phyloP scores from a whole-genome alignment of 306 rosid genomes.

The Rosa chinensis region DNA sequence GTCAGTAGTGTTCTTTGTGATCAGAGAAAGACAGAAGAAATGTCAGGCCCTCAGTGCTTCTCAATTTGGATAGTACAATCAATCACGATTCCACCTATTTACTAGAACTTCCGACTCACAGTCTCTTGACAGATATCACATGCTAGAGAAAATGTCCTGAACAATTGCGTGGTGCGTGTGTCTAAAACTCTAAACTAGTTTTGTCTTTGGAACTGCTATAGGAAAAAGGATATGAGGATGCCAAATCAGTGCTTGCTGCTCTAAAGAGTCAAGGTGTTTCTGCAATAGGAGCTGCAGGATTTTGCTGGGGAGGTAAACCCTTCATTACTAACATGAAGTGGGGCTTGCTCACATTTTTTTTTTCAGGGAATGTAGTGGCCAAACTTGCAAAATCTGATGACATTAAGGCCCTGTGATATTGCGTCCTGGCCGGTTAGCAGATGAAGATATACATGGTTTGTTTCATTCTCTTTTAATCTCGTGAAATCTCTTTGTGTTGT shows the following conservation, averaged over 20 bases:
- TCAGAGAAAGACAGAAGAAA: slow-evolving; percentile 14
- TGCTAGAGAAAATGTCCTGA: background rate
- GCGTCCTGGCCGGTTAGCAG: slow-evolving; percentile 35
- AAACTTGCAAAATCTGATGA: slow-evolving; percentile 39
- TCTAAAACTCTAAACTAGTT: background rate
- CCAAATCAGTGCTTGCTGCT: slow-evolving; percentile 44
- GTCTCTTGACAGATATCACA: too few relatives aligned
- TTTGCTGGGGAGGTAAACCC: slow-evolving; percentile 55
- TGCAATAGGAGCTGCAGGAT: slow-evolving; percentile 54
- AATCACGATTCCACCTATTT: too few relatives aligned
- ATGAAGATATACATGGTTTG: slow-evolving; percentile 19
- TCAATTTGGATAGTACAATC: too few relatives aligned
- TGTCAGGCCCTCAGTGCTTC: slow-evolving; percentile 56
- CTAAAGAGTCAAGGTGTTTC: slow-evolving; percentile 48
- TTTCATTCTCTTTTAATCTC: background rate
- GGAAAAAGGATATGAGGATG: slow-evolving; percentile 50
- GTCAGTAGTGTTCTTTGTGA: background rate
- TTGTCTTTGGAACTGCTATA: slow-evolving; percentile 15
- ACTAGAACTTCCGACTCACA: too few relatives aligned
- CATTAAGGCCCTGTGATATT: slow-evolving; percentile 50
- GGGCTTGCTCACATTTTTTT: slow-evolving; percentile 1
- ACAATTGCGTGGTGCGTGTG: background rate
- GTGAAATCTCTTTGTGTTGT: too few relatives aligned
- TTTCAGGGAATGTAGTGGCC: slow-evolving; percentile 39
- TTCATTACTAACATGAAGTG: background rate